Conservation (phyloP, 371 early-diverging fungal genomes). For the Mucor indicus region DNA sequence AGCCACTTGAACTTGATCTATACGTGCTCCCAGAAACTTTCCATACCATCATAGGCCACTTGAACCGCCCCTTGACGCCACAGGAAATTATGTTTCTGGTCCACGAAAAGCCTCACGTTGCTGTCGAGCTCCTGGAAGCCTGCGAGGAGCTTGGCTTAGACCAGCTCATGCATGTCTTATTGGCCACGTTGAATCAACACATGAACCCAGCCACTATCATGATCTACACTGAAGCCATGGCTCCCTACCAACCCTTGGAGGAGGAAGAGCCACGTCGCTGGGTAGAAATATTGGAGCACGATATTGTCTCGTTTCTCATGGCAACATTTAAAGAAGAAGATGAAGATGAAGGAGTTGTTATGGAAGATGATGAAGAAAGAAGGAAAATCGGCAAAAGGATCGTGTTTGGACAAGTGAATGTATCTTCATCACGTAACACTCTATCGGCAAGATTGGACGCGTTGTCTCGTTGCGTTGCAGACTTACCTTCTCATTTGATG, state of each 20-base stretch:
- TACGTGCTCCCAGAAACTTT: slow-evolving; percentile 28
- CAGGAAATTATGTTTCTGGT: slow-evolving; percentile 28
- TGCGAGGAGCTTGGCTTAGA: slow-evolving; percentile 35
- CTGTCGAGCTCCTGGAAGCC: slow-evolving; percentile 31
- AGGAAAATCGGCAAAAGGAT: too few species aligned
- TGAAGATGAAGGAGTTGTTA: slow-evolving; percentile 22
- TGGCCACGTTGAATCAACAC: slow-evolving; percentile 20
- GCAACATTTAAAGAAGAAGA: too few species aligned
- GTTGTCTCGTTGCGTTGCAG: slow-evolving; percentile 27
- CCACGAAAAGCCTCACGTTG: slow-evolving; percentile 34
- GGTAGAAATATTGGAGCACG: slow-evolving; percentile 29
- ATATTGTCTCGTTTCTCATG: slow-evolving; percentile 29
- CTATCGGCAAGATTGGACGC: slow-evolving; percentile 22
- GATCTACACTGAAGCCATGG: slow-evolving; percentile 27
- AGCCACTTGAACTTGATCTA: slow-evolving; percentile 28
- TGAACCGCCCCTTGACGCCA: slow-evolving; percentile 27
- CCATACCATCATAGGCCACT: slow-evolving; percentile 26
- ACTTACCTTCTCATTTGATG: slow-evolving; percentile 31
- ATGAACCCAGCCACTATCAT: slow-evolving; percentile 17
- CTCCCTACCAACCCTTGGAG: slow-evolving; percentile 17
- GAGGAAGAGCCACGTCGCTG: slow-evolving; percentile 31
- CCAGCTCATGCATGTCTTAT: slow-evolving; percentile 16
- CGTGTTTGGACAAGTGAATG: slow-evolving; percentile 17
- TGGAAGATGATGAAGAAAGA: too few species aligned
- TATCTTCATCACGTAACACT: slow-evolving; percentile 23